Percentiles rank a stretch among this genome's conserved stretches.
These are phyloP conservation scores for Fusarium graminum DNA, from an alignment of 2,329 filamentous ascomycete species.

Conservation along the genomic window DNA sequence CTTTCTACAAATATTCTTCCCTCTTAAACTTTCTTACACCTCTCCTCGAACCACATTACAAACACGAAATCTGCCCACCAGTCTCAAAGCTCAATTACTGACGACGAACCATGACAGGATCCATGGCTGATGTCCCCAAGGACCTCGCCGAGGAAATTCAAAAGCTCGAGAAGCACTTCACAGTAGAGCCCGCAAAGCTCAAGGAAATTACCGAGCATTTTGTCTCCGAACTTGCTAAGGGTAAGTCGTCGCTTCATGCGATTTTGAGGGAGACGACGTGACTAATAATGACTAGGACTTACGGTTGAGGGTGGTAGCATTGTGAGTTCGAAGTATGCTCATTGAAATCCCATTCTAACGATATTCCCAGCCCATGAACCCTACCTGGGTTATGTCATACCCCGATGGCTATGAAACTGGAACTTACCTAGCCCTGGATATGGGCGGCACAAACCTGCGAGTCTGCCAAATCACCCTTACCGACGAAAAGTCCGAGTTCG, in stretches of 20 bases:
- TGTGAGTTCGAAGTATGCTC: slow-evolving; percentile 66
- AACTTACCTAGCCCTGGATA: slow-evolving; percentile 89
- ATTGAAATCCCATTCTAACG: slow-evolving; percentile 37
- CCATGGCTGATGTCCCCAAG: slow-evolving; percentile 90
- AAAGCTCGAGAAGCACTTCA: slow-evolving; percentile 85
- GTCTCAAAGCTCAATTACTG: slow-evolving; percentile 23
- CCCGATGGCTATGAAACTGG: slow-evolving; percentile 90
- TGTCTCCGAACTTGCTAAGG: slow-evolving; percentile 86
- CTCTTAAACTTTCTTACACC: not conserved
- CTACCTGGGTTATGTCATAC: slow-evolving; percentile 93
- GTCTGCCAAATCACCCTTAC: slow-evolving; percentile 94
- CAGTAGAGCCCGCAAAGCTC: slow-evolving; percentile 80
- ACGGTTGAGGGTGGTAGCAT: slow-evolving; percentile 92
- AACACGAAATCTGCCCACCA: not conserved
- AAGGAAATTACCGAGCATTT: slow-evolving; percentile 95
- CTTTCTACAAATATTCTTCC: slow-evolving; percentile 10
- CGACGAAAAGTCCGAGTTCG: slow-evolving; percentile 88
- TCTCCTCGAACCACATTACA: not conserved
- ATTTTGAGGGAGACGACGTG: not conserved
- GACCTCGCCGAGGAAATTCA: slow-evolving; percentile 84
- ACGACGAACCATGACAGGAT: slow-evolving; percentile 68
- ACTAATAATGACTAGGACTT: slow-evolving; percentile 68
- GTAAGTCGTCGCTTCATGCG: slow-evolving; percentile 57
- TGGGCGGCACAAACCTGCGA: slow-evolving; percentile 95
- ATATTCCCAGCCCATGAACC: slow-evolving; percentile 87